Conservation (phyloP, 768 basidiomycete species). For the Mycena sanguinolenta region DNA sequence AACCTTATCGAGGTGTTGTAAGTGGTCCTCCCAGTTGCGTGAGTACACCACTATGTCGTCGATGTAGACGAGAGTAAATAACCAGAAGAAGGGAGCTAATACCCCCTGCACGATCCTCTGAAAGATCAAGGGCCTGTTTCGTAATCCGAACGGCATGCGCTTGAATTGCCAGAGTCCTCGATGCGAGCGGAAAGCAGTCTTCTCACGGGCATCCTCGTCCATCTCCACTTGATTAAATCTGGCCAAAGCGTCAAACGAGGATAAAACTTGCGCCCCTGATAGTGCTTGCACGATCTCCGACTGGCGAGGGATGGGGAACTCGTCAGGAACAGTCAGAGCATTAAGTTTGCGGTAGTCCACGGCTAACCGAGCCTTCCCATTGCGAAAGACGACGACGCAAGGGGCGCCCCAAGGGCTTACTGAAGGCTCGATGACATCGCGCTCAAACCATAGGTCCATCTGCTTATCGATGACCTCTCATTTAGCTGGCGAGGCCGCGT, state of each 20-base stretch:
- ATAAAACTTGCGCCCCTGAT: background rate
- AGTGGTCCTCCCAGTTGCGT: background rate
- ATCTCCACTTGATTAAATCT: background rate
- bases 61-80: slow-evolving; percentile 57
- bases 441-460: background rate
- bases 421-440: background rate
- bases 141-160: background rate
- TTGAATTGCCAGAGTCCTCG: background rate
- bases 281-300: background rate
- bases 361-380: background rate
- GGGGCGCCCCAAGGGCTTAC: background rate
- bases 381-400: background rate
- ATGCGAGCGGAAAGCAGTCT: background rate
- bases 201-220: background rate
- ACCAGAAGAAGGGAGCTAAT: background rate
- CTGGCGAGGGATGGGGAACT: background rate
- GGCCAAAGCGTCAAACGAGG: background rate
- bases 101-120: background rate
- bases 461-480: background rate
- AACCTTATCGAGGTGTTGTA: background rate
- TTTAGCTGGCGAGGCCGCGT: background rate
- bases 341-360: background rate
- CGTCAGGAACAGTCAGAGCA: background rate
- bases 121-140: background rate
- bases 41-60: background rate